Evolutionary conservation across 1,139 yeast species (phyloP), one percentile per base, ranked within the genome.

Genomic region (Blastobotrys proliferans): DNA sequence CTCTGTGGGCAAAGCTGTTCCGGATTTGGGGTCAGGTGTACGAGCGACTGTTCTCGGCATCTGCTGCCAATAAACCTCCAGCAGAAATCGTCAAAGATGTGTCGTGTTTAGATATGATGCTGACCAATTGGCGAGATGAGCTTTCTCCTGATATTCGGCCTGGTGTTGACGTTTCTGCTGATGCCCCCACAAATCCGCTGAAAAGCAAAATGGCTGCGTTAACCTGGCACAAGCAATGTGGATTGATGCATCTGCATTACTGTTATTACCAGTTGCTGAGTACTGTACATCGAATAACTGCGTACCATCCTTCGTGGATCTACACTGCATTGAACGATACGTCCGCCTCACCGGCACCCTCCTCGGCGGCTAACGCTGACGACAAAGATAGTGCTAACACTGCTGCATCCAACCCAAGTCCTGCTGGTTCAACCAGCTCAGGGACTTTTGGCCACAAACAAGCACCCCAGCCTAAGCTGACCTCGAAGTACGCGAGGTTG

Each of bases 251-350:
- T 35, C 36, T 53, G 42, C 56, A 50, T 35, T 49, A 48, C 13
- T 45, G 49, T 10, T 62, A 55, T 43, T 55, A 56, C 45, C 58
- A 54, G 38, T 37, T 60, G 22, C 28, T 54, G 14, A 41, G 53
- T 9, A 49, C 53, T 5, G 47, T 62, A 17, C 58, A 57, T 43
- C 55, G 64, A 11, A 43, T 55, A n/a, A 56, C 61, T 8, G 60
- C 63, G 3, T 58, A 56, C 48, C 57, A 59, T 33, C 62, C 64
- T 2, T 50, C 63, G 5, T 56, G 61, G 60, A 45, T 56, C 6
- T 48, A 51, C 37, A 24, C 45, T 8, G 41, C 52, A 13, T 35
- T 47, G 6, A 48, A 28, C 25, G 37, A 38, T n/a, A 13, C 19
- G 11, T 3, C 37, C 13, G 29, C 40, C 5, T 6, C 6, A 3